Base-by-base conservation (phyloP, 495 filamentous ascomycete genomes). In the Xylaria curta region DNA sequence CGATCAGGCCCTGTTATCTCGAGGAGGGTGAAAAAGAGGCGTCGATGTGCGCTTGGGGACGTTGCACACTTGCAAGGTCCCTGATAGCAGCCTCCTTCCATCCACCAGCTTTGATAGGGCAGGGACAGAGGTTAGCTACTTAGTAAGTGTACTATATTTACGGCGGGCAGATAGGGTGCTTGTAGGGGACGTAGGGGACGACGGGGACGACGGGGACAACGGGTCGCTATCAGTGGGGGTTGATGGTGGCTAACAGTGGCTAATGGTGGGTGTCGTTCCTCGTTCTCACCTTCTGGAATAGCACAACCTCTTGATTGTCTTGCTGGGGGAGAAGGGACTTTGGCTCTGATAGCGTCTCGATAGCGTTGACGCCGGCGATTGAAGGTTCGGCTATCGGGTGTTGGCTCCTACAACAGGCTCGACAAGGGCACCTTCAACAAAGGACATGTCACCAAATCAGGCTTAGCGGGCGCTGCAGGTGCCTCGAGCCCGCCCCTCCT, bases 361-460 rank as follows among this genome's bases (percentile, higher is more conserved):
- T 66, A 66, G 63, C 46, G 24, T 65, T 21, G 26, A 13, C 7
- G 38, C 10, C n/a, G 21, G 61, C 13, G 38, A 40, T 49, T 21
- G 19, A 65, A 17, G 42, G 62, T 53, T 31, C 63, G 63, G 63
- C 38, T 66, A n/a, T 66, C 63, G 63, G 63, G 63, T 53, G 44
- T 26, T 40, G 8, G 46, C 28, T 13, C 21, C 36, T 63, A 28
- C 42, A 36, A 15, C 5, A 49, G n/a, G 36, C 36, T 38, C 36
- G 36, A 38, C 36, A 38, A 8, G 36, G 36, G 36, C 6, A 40
- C 58, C 26, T 24, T 24, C 59, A 24, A n/a, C 31, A 46, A 63
- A 63, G 60, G 60, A 44, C 60, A 63, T 44, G 36, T 28, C 60
- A 42, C 60, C 38, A 44, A 21, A 44, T 44, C 17, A 63, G 60